Evolutionary conservation across 2,329 filamentous ascomycete genomes (phyloP), one percentile per base, ranked within the genome.

Genomic region (Fusarium odoratissimum): DNA sequence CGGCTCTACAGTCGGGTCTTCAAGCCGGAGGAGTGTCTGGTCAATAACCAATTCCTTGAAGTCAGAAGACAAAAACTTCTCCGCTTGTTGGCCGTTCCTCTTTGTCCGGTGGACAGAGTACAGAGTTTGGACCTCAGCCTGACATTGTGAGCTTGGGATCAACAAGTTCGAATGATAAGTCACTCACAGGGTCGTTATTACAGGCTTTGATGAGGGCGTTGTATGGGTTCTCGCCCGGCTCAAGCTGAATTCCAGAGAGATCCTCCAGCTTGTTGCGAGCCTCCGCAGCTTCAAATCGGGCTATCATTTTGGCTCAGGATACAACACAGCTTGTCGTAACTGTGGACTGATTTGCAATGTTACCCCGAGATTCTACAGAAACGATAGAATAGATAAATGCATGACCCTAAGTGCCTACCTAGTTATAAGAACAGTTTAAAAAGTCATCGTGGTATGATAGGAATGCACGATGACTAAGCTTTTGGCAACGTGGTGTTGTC

Each of bases 21-120:
- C 88, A 37, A 97, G 83, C 61, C 91, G 91, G 55, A 91, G 84
- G 2, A 98, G 87, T 61, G 94, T 91, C 4, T 91, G 90, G 78
- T 98, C 95, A 57, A 95, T 87, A 54, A 89, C 89, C 76, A 97
- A 88, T 64, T 92, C 92, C 3, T 85, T 79, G 75, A 95, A 97
- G 37, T 89, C 86, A 0, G 86, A 70, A 4, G 91, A 86, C 8
- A 97, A 86, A 66, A 98, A 91, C 76, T 92, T 94, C 16, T 86
- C 87, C 73, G 87, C 91, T 80, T 97, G 95, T 76, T 95, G 91
- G 6, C 83, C 85, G 79, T 97, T 97, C 63, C 95, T 90, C 49
- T 88, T 91, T 10, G 84, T 87, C 56, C 95, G 91, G 79, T 98
- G 95, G 2, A 85, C 86, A 16, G 88, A 85, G 80, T 98, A 98